Conservation (phyloP, 2,329 filamentous ascomycete genomes). For the Orbilia blumenaviensis region DNA sequence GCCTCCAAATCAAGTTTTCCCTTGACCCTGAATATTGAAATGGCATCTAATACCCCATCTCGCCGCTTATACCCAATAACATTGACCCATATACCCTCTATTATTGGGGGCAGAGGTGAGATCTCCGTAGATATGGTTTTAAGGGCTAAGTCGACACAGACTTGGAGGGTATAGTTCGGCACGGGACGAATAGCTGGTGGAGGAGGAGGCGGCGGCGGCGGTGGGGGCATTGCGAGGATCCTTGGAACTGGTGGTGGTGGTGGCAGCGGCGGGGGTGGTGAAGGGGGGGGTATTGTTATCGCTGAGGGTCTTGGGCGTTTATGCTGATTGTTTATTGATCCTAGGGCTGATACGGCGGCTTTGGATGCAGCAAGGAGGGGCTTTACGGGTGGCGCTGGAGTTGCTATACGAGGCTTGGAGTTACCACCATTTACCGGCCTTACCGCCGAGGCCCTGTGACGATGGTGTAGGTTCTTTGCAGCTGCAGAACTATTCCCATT, state of each 20-base stretch:
- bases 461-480: no score
- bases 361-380: not conserved
- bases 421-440: no score
- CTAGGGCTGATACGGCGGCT: not conserved
- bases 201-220: not conserved
- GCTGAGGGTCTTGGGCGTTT: not conserved
- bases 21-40: conserved; percentile 16
- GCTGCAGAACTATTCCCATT: not conserved
- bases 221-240: not conserved
- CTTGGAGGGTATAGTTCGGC: conserved; percentile 8
- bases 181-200: not conserved
- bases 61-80: conserved; percentile 29
- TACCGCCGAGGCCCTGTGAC: no score
- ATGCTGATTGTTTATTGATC: not conserved
- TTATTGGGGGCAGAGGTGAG: conserved; percentile 12
- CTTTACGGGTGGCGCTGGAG: not conserved
- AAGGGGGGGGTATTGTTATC: not conserved
- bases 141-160: conserved; percentile 12
- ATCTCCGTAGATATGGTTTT: not conserved
- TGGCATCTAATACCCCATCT: conserved; percentile 23
- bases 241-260: not conserved
- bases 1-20: conserved; percentile 18
- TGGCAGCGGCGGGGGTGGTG: not conserved
- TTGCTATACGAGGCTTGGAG: not conserved
- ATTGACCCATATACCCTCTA: conserved; percentile 31